Evolutionary conservation across 192 early-diverging fungal genomes (phyloP).

Genomic region (Rhizoclosmatium globosum): DNA sequence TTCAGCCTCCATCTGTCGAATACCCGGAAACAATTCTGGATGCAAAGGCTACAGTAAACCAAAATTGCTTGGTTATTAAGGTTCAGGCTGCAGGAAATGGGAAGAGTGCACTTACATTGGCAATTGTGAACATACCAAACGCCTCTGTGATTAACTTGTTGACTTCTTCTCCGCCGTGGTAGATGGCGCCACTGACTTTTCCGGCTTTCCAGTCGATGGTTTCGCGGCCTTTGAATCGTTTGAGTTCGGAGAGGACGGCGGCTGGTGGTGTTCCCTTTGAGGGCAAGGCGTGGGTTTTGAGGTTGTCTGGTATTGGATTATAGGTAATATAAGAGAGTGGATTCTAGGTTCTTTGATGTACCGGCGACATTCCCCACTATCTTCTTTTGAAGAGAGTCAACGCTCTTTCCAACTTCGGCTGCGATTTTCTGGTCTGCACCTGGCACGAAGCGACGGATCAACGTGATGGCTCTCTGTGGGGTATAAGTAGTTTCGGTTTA

Average conservation of each 20-base stretch:
- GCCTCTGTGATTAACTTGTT: slow-evolving; percentile 77
- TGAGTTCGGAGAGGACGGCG: slow-evolving; percentile 67
- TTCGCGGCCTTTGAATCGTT: slow-evolving; percentile 49
- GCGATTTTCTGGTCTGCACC: slow-evolving; percentile 73
- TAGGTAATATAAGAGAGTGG: not conserved
- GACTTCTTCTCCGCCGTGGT: slow-evolving; percentile 91
- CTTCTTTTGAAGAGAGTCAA: slow-evolving; percentile 82
- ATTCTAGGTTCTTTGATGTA: slow-evolving; percentile 29
- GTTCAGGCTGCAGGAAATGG: not conserved
- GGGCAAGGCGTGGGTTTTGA: slow-evolving; percentile 74
- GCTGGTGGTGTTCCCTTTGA: slow-evolving; percentile 67
- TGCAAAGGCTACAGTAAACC: slow-evolving; percentile 73
- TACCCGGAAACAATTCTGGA: slow-evolving; percentile 93
- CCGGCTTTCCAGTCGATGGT: slow-evolving; percentile 84
- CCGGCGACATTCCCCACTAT: slow-evolving; percentile 71
- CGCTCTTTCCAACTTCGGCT: slow-evolving; percentile 77
- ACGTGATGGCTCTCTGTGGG: slow-evolving; percentile 30
- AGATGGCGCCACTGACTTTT: slow-evolving; percentile 88
- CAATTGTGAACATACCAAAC: slow-evolving; percentile 80
- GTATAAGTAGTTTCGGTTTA: not conserved
- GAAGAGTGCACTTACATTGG: slow-evolving; percentile 62
- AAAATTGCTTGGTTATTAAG: not conserved
- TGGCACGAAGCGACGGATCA: slow-evolving; percentile 44
- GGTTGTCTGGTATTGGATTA: not conserved
- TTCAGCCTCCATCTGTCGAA: slow-evolving; percentile 96